Evolutionary conservation across 2,329 filamentous ascomycete genomes (phyloP).

Genomic region (Paraconiothyrium brasiliense): DNA sequence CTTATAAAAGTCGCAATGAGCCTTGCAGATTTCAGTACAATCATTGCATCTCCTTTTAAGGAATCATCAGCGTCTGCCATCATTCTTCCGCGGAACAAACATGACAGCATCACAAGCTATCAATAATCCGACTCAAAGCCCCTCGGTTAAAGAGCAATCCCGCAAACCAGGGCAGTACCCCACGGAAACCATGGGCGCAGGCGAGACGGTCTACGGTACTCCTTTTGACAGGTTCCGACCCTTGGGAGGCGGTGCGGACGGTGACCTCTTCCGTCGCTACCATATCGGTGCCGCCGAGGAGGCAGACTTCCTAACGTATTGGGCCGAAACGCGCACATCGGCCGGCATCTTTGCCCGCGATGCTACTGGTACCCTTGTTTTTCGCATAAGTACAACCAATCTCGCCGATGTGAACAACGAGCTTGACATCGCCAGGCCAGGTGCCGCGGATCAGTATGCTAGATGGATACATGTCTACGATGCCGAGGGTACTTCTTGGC

Average conservation of each 20-base stretch:
- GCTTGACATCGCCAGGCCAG: slow-evolving; percentile 16
- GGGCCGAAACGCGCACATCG: slow-evolving; percentile 9
- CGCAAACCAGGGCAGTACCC: neutral
- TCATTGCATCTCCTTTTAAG: neutral
- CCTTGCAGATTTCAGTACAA: neutral
- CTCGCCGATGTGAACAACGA: slow-evolving; percentile 8
- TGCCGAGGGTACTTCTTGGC: slow-evolving; percentile 15
- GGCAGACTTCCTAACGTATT: slow-evolving; percentile 19
- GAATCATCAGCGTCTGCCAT: neutral
- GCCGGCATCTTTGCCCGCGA: slow-evolving; percentile 20
- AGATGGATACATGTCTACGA: slow-evolving; percentile 27
- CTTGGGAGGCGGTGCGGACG: slow-evolving; percentile 18
- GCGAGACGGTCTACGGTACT: slow-evolving; percentile 14
- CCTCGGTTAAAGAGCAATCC: neutral
- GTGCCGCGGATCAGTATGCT: neutral
- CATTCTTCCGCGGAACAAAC: neutral
- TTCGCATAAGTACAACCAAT: slow-evolving; percentile 22
- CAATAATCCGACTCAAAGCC: neutral
- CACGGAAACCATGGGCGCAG: neutral
- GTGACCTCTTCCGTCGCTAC: slow-evolving; percentile 22
- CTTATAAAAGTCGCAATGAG: neutral
- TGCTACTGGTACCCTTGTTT: slow-evolving; percentile 19
- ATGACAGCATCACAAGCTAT: neutral
- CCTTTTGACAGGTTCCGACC: slow-evolving; percentile 22
- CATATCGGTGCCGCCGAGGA: slow-evolving; percentile 21